Evolutionary conservation across 2,329 filamentous ascomycete genomes (phyloP).

Genomic region (Aspergillus arachidicola): DNA sequence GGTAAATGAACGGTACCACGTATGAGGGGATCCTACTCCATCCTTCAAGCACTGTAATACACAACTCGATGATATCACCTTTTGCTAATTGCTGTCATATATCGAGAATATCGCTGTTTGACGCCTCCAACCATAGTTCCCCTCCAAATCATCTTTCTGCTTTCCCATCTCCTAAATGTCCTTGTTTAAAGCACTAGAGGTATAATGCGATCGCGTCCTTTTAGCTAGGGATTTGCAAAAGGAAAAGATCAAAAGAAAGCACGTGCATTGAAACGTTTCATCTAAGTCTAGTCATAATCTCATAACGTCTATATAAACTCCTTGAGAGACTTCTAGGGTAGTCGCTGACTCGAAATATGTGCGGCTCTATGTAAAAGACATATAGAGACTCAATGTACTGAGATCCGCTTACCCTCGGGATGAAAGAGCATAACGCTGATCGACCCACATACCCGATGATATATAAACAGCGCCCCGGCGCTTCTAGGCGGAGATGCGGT

Average conservation of each 20-base stretch:
- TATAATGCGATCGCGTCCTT: background rate
- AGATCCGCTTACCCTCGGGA: background rate
- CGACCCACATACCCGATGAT: background rate
- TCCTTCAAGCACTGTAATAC: background rate
- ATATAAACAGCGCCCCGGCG: background rate
- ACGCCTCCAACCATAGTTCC: background rate
- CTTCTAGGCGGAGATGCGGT: background rate
- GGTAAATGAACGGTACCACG: background rate
- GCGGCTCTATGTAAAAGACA: background rate
- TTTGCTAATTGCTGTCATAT: background rate
- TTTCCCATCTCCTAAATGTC: background rate
- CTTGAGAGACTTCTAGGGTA: background rate
- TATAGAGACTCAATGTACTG: background rate
- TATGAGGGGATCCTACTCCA: background rate
- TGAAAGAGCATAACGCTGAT: background rate
- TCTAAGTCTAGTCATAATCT: constrained; percentile 8
- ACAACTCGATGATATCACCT: background rate
- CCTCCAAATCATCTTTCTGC: background rate
- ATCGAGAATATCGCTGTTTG: background rate
- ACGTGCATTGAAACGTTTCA: background rate
- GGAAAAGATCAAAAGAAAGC: background rate
- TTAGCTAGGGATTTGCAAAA: background rate
- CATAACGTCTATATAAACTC: constrained; percentile 1
- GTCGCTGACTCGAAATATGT: constrained; percentile 1
- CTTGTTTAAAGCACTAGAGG: background rate